Evolutionary conservation across 192 early-diverging fungal genomes (phyloP).

Genomic region (Entrophospora sp.): DNA sequence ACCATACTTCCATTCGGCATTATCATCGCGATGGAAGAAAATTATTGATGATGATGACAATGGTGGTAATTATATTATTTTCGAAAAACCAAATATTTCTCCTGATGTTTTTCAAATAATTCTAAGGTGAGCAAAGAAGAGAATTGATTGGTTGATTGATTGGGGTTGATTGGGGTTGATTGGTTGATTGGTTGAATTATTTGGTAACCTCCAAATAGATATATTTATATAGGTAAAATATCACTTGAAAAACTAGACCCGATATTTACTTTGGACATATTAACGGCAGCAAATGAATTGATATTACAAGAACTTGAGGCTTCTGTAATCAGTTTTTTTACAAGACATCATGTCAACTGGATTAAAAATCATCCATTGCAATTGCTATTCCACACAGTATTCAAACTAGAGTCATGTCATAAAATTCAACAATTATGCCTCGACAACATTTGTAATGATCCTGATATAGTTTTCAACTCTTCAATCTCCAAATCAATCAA

Average conservation of each 20-base stretch:
- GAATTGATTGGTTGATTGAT: neutral
- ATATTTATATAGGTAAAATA: neutral
- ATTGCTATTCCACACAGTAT: neutral
- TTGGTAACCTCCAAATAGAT: neutral
- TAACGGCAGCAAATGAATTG: neutral
- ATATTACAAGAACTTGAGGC: neutral
- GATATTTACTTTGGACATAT: neutral
- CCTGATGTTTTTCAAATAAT: neutral
- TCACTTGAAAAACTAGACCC: neutral
- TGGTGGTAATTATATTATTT: neutral
- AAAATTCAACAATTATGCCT: neutral
- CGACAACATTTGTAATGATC: neutral
- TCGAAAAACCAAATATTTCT: neutral
- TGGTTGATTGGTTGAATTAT: neutral
- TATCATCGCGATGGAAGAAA: no score
- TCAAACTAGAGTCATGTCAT: neutral
- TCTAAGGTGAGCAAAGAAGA: neutral
- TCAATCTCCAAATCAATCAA: neutral
- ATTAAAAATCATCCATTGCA: neutral
- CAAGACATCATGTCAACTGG: neutral
- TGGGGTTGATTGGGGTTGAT: no score
- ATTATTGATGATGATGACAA: neutral
- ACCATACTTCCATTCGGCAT: neutral
- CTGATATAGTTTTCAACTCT: neutral
- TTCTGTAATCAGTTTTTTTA: neutral